phyloP scores from a whole-genome alignment of 2,329 filamentous ascomycete genomes.

The Aspergillus phoenicis region DNA sequence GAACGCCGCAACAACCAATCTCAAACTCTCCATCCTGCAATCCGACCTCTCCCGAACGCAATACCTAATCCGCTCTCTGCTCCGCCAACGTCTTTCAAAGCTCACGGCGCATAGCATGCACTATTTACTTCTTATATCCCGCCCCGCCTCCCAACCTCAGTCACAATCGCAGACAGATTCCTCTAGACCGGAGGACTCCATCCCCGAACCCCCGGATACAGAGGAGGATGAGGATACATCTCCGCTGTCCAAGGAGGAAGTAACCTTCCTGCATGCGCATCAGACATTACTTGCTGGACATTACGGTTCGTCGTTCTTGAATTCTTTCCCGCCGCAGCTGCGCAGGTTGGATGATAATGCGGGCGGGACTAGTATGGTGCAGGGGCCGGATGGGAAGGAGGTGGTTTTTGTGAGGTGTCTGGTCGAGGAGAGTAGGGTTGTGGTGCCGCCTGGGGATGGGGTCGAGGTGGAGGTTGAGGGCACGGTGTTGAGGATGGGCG shows the following conservation, averaged over 20 bases:
- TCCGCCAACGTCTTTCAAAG: constrained; percentile 86
- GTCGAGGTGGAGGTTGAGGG: constrained; percentile 35
- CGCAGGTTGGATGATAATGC: constrained; percentile 88
- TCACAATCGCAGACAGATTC: constrained; percentile 23
- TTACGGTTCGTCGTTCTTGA: constrained; percentile 82
- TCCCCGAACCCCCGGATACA: constrained; percentile 30
- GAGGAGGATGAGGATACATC: constrained; percentile 49
- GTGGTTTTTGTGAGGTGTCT: constrained; percentile 78
- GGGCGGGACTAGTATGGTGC: constrained; percentile 90
- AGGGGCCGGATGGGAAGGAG: constrained; percentile 76
- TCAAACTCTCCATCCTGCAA: constrained; percentile 90
- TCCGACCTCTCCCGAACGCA: constrained; percentile 95
- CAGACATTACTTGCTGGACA: constrained; percentile 82
- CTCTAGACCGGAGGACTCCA: constrained; percentile 33
- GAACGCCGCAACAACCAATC: constrained; percentile 66
- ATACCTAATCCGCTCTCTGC: constrained; percentile 80
- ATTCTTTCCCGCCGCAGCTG: constrained; percentile 74
- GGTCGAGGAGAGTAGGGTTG: constrained; percentile 50
- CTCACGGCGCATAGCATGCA: constrained; percentile 55
- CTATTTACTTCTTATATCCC: constrained; percentile 38
- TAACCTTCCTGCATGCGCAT: constrained; percentile 80
- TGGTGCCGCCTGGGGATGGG: constrained; percentile 37
- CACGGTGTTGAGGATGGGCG: constrained; percentile 54
- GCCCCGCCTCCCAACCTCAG: neutral
- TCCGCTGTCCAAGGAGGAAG: constrained; percentile 75